Evolutionary conservation across 495 filamentous ascomycete species (phyloP).

Genomic region (Penicillium crystallinum): DNA sequence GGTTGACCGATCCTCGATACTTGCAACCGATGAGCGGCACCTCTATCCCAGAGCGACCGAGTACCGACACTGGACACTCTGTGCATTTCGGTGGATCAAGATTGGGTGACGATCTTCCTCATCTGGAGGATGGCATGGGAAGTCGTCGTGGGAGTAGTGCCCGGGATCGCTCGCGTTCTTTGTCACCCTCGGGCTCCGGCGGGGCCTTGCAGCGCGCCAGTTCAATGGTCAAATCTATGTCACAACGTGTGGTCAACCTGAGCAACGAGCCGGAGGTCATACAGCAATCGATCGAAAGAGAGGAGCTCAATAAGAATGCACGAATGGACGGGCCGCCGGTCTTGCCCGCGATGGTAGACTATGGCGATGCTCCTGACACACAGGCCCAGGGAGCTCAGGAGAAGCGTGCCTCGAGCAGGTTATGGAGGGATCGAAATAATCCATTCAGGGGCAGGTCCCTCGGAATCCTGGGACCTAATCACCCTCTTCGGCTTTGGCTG

Average conservation of each 20-base stretch:
- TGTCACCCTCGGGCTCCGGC: constrained; percentile 62
- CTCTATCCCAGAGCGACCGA: constrained; percentile 43
- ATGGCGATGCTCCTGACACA: constrained; percentile 49
- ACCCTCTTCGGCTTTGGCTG: constrained; percentile 63
- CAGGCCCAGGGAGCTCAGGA: constrained; percentile 18
- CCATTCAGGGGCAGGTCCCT: constrained; percentile 85
- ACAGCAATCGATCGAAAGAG: constrained; percentile 65
- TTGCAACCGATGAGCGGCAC: constrained; percentile 66
- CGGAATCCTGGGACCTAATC: constrained; percentile 75
- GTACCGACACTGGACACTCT: constrained; percentile 57
- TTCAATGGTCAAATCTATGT: constrained; percentile 93
- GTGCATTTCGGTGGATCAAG: constrained; percentile 43
- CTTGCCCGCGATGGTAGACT: constrained; percentile 52
- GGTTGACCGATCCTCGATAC: constrained; percentile 55
- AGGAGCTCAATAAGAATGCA: constrained; percentile 52
- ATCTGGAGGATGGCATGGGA: constrained; percentile 45
- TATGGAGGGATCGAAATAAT: constrained; percentile 57
- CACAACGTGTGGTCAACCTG: constrained; percentile 93
- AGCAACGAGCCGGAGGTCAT: constrained; percentile 82
- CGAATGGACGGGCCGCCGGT: constrained; percentile 51
- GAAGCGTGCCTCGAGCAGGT: constrained; percentile 39
- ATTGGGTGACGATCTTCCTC: constrained; percentile 59
- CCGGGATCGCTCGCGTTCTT: constrained; percentile 49
- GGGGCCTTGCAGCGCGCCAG: constrained; percentile 72
- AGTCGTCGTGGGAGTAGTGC: constrained; percentile 48